These are phyloP conservation scores for Backusella sp. DNA, from an alignment of 192 early-diverging fungal genomes.

Conservation along the genomic window DNA sequence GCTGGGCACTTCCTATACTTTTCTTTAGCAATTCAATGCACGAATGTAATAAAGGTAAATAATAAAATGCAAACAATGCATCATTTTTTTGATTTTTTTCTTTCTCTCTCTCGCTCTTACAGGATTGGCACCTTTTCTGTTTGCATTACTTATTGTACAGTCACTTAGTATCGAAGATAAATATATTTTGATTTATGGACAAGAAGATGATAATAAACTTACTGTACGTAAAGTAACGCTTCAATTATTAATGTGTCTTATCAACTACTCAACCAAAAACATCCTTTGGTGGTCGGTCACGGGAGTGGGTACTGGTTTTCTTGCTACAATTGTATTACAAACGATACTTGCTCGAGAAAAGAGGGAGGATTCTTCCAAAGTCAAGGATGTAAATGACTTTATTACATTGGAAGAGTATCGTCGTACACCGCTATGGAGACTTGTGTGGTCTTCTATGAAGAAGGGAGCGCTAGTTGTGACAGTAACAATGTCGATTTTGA, in stretches of 20 bases:
- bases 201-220: conserved; percentile 30
- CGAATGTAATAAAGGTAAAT: conserved; percentile 57
- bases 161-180: conserved; percentile 42
- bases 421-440: conserved; percentile 32
- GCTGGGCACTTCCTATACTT: conserved; percentile 46
- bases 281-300: conserved; percentile 57
- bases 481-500: conserved; percentile 28
- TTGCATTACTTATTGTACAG: conserved; percentile 48
- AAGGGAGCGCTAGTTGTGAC: conserved; percentile 17
- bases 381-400: conserved; percentile 3
- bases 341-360: conserved; percentile 11
- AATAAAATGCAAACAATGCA: conserved; percentile 15
- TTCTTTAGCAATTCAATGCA: conserved; percentile 54
- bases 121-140: conserved; percentile 53
- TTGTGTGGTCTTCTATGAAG: conserved; percentile 26
- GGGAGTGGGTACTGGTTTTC: conserved; percentile 44
- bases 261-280: conserved; percentile 48
- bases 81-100: not conserved
- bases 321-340: conserved; percentile 38
- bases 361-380: not conserved
- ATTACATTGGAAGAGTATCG: conserved; percentile 13
- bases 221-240: conserved; percentile 39
- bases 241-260: conserved; percentile 47
- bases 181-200: conserved; percentile 38
- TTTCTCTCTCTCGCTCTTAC: not conserved